Conservation (phyloP, 345 rosid species). For the Gossypium sturtianum region DNA sequence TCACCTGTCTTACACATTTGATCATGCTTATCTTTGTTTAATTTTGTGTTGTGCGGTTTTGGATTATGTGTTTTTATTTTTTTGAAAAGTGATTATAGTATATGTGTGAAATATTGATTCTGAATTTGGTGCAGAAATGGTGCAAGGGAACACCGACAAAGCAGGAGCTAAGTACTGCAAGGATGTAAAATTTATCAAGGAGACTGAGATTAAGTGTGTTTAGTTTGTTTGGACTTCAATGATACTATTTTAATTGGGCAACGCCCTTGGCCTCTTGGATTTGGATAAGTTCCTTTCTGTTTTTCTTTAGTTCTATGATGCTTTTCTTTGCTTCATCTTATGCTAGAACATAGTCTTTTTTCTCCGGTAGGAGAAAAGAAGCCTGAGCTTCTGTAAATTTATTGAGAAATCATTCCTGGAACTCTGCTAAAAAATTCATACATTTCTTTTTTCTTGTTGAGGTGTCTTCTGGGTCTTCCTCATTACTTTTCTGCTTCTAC, state of each 20-base stretch:
- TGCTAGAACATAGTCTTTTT: constrained; percentile 28
- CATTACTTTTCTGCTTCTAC: constrained; percentile 86
- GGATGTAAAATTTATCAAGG: constrained; percentile 19
- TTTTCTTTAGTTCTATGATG: constrained; percentile 47
- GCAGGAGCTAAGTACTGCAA: constrained; percentile 68
- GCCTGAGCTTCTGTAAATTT: constrained; percentile 26
- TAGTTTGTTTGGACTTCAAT: constrained; percentile 54
- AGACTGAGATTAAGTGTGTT: constrained; percentile 45
- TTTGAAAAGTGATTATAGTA: too few relatives aligned
- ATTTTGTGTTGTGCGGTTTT: not conserved
- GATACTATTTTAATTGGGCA: constrained; percentile 52
- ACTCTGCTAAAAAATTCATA: constrained; percentile 50
- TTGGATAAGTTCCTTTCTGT: constrained; percentile 62
- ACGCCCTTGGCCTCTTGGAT: constrained; percentile 48
- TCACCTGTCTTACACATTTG: not conserved
- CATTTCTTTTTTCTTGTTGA: constrained; percentile 64
- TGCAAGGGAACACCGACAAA: constrained; percentile 68
- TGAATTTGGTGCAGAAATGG: constrained; percentile 60
- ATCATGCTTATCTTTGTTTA: not conserved
- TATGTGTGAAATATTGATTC: constrained; percentile 2
- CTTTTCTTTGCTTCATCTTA: constrained; percentile 33
- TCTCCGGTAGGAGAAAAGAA: constrained; percentile 21
- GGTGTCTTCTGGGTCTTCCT: constrained; percentile 89
- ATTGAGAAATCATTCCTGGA: constrained; percentile 28
- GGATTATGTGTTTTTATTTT: constrained; percentile 1